phyloP scores from a whole-genome alignment of 257 asterid genomes.

The Ocimum tenuiflorum region DNA sequence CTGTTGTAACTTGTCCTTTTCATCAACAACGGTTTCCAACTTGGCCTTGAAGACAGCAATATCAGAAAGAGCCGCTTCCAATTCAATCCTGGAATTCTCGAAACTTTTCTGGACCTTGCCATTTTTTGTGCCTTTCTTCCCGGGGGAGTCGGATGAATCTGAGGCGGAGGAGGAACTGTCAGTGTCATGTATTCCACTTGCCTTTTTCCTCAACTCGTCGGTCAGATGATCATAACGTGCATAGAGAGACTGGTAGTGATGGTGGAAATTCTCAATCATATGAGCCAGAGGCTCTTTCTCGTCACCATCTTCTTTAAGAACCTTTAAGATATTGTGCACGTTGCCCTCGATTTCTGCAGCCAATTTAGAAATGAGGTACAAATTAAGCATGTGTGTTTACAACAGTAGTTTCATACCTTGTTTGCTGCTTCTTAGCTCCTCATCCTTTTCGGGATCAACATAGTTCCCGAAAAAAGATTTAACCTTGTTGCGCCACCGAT shows the following conservation, averaged over 20 bases:
- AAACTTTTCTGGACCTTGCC: slow-evolving; percentile 33
- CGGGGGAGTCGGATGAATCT: slow-evolving; percentile 62
- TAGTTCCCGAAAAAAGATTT: slow-evolving; percentile 46
- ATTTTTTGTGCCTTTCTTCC: slow-evolving; percentile 40
- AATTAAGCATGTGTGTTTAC: not conserved
- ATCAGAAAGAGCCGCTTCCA: slow-evolving; percentile 55
- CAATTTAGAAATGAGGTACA: not conserved
- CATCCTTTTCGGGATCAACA: slow-evolving; percentile 54
- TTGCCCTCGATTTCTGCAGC: slow-evolving; percentile 66
- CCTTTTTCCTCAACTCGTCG: slow-evolving; percentile 54
- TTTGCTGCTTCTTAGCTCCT: slow-evolving; percentile 62
- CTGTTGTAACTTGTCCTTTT: slow-evolving; percentile 42
- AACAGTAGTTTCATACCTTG: slow-evolving; percentile 41
- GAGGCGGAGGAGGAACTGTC: slow-evolving; percentile 68
- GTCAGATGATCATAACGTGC: slow-evolving; percentile 71
- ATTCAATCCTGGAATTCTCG: slow-evolving; percentile 38
- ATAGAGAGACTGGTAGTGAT: slow-evolving; percentile 60
- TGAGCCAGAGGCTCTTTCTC: slow-evolving; percentile 46
- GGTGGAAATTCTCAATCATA: slow-evolving; percentile 57
- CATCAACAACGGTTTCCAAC: slow-evolving; percentile 38
- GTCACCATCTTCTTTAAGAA: slow-evolving; percentile 47
- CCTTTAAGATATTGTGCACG: slow-evolving; percentile 58
- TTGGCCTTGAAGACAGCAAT: slow-evolving; percentile 45
- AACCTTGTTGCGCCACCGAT: slow-evolving; percentile 36
- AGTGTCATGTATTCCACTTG: slow-evolving; percentile 32